Evolutionary conservation across 345 rosid species (phyloP), one percentile per base, ranked within the genome.

Genomic region (Cardamine occulta): DNA sequence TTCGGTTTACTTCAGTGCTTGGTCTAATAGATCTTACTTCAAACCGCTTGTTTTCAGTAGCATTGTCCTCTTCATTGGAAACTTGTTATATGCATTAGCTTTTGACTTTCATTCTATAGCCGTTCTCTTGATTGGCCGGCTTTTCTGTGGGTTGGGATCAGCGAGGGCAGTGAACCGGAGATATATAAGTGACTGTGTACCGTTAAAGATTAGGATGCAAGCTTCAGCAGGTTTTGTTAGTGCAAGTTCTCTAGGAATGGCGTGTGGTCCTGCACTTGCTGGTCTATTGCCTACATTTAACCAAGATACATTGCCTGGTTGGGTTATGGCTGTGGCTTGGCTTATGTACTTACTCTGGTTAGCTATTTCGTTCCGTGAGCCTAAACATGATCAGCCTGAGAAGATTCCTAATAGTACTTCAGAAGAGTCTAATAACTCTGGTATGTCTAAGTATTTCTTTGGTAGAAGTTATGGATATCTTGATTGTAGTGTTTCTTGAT

Each of bases 181-280:
- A 18, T 95, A 92, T 78, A 95, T 95, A 82, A 95, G 99, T 65
- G 98, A 95, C 70, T 92, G 99, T 77, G 99, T 92, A 31, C 97
- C 99, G 8, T 80, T 88, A 73, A 92, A 82, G 81, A 78, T 89
- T 55, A 92, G 99, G 39, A 86, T 95, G 99, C 96, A 95, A 72
- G 97, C 99, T 75, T 95, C 99, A 10, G 97, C 99, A 0, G 99
- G 93, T 72, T 95, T 95, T 84, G 99, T 95, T 47, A 95, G 99
- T 84, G 99, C 99, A 71, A 95, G 99, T 89, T 97, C 99, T 75
- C 80, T 95, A n/a, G 97, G 99, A 74, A 92, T 95, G 98, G 99
- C 99, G 23, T 90, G 96, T 81, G 99, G 99, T 82, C 99, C 99
- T 58, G 97, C 96, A 55, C 90, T 95, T 78, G 97, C 98, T 73